Evolutionary conservation across 2,329 filamentous ascomycete species (phyloP).

Genomic region (Penicillium sp.): DNA sequence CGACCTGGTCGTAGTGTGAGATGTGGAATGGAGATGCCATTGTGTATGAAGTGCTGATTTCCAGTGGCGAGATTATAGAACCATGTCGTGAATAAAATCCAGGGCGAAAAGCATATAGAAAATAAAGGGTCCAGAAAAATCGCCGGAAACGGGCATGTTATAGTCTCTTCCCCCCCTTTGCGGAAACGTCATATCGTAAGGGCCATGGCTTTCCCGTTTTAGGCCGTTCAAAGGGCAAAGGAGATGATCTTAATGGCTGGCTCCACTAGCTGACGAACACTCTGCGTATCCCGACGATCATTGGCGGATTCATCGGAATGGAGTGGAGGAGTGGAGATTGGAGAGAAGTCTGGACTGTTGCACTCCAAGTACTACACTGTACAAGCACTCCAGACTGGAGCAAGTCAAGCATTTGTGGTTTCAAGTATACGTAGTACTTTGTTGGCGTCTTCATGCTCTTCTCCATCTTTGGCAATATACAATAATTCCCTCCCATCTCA

Average conservation of each 20-base stretch:
- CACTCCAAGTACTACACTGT: background rate
- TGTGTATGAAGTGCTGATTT: background rate
- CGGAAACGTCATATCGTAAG: constrained; percentile 25
- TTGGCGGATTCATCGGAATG: constrained; percentile 12
- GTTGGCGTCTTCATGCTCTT: background rate
- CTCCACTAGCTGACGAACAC: constrained; percentile 28
- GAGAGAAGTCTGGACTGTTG: constrained; percentile 10
- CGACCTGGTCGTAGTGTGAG: constrained; percentile 30
- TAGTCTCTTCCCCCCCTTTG: constrained; percentile 21
- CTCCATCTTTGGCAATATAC: background rate
- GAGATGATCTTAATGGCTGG: constrained; percentile 24
- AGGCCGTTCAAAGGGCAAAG: constrained; percentile 15
- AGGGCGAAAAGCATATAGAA: background rate
- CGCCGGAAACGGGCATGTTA: constrained; percentile 25
- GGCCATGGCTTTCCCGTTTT: constrained; percentile 9
- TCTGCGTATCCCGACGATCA: background rate
- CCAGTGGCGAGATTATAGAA: constrained; percentile 10
- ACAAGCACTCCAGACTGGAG: background rate
- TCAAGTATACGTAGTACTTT: background rate
- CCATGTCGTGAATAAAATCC: constrained; percentile 8
- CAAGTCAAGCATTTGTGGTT: background rate
- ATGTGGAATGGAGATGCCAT: constrained; percentile 37
- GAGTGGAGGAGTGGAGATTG: constrained; percentile 11
- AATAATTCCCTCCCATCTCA: background rate
- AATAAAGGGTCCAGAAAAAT: constrained; percentile 10